These are phyloP conservation scores for Meyerozyma elateridarum DNA, from an alignment of 1,139 yeast genomes.

Conservation along the genomic window DNA sequence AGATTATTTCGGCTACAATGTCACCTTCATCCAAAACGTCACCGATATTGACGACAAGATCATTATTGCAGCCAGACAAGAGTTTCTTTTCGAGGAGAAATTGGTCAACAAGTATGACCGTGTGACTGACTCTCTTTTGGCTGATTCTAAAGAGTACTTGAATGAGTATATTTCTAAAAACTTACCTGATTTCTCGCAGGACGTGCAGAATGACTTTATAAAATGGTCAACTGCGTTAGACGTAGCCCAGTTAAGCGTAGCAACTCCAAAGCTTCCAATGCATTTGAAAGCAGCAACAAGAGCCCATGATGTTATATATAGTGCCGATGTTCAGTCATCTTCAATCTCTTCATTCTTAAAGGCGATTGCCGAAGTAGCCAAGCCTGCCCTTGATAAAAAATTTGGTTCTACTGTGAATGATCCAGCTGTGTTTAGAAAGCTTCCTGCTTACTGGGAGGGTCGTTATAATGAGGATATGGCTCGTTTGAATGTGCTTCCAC, in stretches of 20 bases:
- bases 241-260: conserved; percentile 42
- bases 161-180: conserved; percentile 51
- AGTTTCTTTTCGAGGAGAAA: conserved; percentile 63
- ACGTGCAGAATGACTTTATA: conserved; percentile 34
- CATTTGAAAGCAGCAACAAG: conserved; percentile 58
- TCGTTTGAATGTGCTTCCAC: conserved; percentile 74
- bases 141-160: conserved; percentile 41
- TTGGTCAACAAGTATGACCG: conserved; percentile 30
- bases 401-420: conserved; percentile 76
- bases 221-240: conserved; percentile 52
- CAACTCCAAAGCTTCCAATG: conserved; percentile 84
- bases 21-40: conserved; percentile 88
- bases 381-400: conserved; percentile 66
- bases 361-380: conserved; percentile 64
- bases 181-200: conserved; percentile 41
- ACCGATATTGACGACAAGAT: conserved; percentile 98
- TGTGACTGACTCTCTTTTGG: conserved; percentile 34
- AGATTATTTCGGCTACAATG: conserved; percentile 86
- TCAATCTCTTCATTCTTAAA: conserved; percentile 32
- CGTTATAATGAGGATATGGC: conserved; percentile 84
- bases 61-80: conserved; percentile 90
- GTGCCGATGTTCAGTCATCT: conserved; percentile 10
- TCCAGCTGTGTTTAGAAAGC: conserved; percentile 72
- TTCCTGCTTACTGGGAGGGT: conserved; percentile 88
- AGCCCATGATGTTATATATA: conserved; percentile 45